A percentile compares a stretch with the other conserved stretches of the same genome.
Evolutionary conservation across 306 rosid species (phyloP).

Genomic region (Lathyrus aphaca): DNA sequence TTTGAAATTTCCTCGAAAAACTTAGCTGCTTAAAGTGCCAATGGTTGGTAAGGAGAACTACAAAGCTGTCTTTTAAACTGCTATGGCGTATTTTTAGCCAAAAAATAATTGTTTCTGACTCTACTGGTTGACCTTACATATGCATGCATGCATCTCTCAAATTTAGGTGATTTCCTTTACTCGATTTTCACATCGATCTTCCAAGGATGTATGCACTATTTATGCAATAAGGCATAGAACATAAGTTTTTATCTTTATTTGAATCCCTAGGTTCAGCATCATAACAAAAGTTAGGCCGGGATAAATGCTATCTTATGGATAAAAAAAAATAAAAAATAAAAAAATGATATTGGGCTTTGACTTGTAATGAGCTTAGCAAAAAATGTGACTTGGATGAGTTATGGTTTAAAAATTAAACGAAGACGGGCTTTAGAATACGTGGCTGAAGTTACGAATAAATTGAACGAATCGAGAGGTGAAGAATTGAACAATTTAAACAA

Average conservation of each 20-base stretch:
- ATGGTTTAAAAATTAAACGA: too few relatives aligned
- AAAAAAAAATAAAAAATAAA: too few relatives aligned
- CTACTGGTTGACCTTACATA: neutral
- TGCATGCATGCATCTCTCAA: neutral
- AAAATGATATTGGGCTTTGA: too few relatives aligned
- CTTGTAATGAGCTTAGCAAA: too few relatives aligned
- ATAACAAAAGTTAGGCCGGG: neutral
- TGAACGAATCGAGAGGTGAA: too few relatives aligned
- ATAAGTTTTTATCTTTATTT: slow-evolving; percentile 11
- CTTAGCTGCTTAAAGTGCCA: slow-evolving; percentile 60
- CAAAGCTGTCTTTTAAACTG: neutral
- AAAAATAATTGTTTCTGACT: neutral
- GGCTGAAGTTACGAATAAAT: too few relatives aligned
- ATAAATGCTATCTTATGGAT: neutral
- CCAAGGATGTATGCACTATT: too few relatives aligned
- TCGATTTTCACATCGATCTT: neutral
- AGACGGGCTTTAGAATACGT: too few relatives aligned
- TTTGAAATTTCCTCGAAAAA: slow-evolving; percentile 95
- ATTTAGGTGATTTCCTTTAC: neutral
- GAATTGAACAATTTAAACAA: too few relatives aligned
- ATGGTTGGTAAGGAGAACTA: slow-evolving; percentile 12
- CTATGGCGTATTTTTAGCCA: too few relatives aligned
- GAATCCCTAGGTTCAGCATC: neutral
- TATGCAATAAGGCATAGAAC: slow-evolving; percentile 29
- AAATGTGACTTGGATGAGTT: too few relatives aligned